Conservation (phyloP, 768 basidiomycete genomes). For the Tricholoma matsutake region DNA sequence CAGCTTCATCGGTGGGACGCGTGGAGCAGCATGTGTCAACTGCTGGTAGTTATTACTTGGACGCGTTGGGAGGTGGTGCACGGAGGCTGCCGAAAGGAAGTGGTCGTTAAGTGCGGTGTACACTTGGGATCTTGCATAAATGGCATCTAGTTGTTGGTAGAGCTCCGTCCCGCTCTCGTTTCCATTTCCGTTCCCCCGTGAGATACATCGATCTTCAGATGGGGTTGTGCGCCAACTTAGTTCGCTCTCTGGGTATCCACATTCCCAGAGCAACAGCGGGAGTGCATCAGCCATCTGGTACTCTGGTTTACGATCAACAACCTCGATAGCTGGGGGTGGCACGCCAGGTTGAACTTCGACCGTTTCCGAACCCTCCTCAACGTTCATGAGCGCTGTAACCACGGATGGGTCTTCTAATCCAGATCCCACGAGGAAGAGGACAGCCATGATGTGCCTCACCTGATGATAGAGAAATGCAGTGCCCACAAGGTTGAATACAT, state of each 20-base stretch:
- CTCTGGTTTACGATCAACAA: slow-evolving; percentile 73
- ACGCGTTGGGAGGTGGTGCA: slow-evolving; percentile 44
- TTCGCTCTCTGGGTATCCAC: slow-evolving; percentile 63
- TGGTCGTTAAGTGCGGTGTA: slow-evolving; percentile 61
- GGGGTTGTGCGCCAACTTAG: slow-evolving; percentile 64
- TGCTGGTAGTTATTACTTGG: slow-evolving; percentile 32
- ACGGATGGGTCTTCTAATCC: slow-evolving; percentile 73
- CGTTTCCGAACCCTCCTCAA: slow-evolving; percentile 42
- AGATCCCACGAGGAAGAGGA: slow-evolving; percentile 85
- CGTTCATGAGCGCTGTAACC: slow-evolving; percentile 72
- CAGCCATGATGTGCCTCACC: slow-evolving; percentile 90
- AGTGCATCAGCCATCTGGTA: slow-evolving; percentile 94
- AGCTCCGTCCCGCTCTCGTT: slow-evolving; percentile 35
- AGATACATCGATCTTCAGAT: slow-evolving; percentile 14
- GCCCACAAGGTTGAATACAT: slow-evolving; percentile 83
- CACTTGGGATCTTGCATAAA: slow-evolving; percentile 60
- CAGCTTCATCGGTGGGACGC: slow-evolving; percentile 16
- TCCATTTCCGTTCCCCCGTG: slow-evolving; percentile 16
- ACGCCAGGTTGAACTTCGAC: slow-evolving; percentile 19
- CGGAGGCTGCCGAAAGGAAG: slow-evolving; percentile 56
- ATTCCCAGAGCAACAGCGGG: slow-evolving; percentile 91
- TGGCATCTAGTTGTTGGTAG: slow-evolving; percentile 50
- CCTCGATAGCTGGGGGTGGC: slow-evolving; percentile 34
- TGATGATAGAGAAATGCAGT: slow-evolving; percentile 94
- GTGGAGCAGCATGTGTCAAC: slow-evolving; percentile 2